Conservation (phyloP, 73 alveolate species). For the Stentor roeselii region DNA sequence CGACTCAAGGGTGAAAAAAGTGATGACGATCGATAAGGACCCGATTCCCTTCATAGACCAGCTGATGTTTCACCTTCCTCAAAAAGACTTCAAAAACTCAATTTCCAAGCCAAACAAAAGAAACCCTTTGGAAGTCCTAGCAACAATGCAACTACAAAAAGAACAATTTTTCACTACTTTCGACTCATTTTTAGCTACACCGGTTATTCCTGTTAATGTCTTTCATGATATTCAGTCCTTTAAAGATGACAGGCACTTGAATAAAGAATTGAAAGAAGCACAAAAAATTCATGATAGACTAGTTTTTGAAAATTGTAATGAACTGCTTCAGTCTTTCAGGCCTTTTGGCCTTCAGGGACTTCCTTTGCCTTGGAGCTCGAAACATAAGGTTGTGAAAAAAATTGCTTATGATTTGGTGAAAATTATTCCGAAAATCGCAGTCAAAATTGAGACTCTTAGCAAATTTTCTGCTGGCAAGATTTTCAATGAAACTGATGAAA, state of each 20-base stretch:
- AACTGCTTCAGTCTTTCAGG: constrained; percentile 71
- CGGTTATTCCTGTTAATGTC: no score
- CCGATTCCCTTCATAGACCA: no score
- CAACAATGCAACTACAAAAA: background rate
- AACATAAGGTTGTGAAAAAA: background rate
- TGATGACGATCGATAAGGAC: no score
- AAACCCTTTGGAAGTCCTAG: background rate
- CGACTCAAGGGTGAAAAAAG: no score
- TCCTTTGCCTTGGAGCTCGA: constrained; percentile 79
- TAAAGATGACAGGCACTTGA: no score
- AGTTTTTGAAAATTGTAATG: constrained; percentile 77
- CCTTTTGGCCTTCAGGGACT: constrained; percentile 84
- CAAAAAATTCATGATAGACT: constrained; percentile 83
- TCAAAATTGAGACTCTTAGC: constrained; percentile 28
- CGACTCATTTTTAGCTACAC: no score
- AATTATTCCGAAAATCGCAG: constrained; percentile 30
- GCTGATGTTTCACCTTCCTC: no score
- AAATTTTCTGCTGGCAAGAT: constrained; percentile 23
- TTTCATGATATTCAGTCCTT: no score
- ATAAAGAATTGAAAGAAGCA: constrained; percentile 47
- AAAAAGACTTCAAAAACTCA: no score
- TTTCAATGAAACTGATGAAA: background rate
- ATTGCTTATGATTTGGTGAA: constrained; percentile 26
- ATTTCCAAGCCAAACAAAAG: no score
- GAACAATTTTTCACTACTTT: no score